A percentile compares a stretch with the other conserved stretches of the same genome.
Evolutionary conservation across 768 basidiomycete genomes (phyloP).

Genomic region (Porphyrellus cyaneotinctus): DNA sequence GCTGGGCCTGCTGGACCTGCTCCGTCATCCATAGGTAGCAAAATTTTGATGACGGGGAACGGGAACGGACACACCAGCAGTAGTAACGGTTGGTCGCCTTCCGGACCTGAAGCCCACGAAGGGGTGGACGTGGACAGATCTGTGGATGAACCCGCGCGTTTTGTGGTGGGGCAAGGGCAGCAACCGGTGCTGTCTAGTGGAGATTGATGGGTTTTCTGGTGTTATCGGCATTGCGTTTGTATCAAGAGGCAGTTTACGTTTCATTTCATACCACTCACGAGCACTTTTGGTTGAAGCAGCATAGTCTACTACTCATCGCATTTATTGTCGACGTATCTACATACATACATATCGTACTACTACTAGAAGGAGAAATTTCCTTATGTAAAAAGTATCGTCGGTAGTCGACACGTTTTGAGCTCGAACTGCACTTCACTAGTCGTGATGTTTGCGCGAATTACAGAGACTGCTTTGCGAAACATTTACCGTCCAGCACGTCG

Average conservation of each 20-base stretch:
- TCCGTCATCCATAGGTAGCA: slow-evolving; percentile 12
- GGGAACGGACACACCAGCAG: slow-evolving; percentile 17
- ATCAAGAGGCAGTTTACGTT: slow-evolving; percentile 13
- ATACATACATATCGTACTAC: slow-evolving; percentile 18
- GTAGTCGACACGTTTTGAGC: no score
- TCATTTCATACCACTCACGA: slow-evolving; percentile 31
- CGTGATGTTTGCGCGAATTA: slow-evolving; percentile 35
- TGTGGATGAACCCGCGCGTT: slow-evolving; percentile 13
- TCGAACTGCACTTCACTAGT: no score
- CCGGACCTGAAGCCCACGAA: not conserved
- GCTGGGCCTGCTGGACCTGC: slow-evolving; percentile 33
- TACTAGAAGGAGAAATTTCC: slow-evolving; percentile 2
- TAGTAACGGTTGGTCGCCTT: slow-evolving; percentile 6
- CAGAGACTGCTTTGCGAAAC: slow-evolving; percentile 41
- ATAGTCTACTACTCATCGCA: slow-evolving; percentile 31
- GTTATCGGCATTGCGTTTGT: slow-evolving; percentile 10
- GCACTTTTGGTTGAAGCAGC: slow-evolving; percentile 26
- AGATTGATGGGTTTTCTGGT: slow-evolving; percentile 4
- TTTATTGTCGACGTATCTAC: slow-evolving; percentile 17
- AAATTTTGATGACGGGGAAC: slow-evolving; percentile 17
- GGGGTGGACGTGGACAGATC: slow-evolving; percentile 25
- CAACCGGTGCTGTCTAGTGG: slow-evolving; percentile 8
- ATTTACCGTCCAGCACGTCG: slow-evolving; percentile 33
- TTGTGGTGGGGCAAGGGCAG: slow-evolving; percentile 13
- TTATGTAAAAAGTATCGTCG: slow-evolving; percentile 6